Evolutionary conservation across 192 early-diverging fungal genomes (phyloP), one percentile per base, ranked within the genome.

Genomic region (Backusella luteola): DNA sequence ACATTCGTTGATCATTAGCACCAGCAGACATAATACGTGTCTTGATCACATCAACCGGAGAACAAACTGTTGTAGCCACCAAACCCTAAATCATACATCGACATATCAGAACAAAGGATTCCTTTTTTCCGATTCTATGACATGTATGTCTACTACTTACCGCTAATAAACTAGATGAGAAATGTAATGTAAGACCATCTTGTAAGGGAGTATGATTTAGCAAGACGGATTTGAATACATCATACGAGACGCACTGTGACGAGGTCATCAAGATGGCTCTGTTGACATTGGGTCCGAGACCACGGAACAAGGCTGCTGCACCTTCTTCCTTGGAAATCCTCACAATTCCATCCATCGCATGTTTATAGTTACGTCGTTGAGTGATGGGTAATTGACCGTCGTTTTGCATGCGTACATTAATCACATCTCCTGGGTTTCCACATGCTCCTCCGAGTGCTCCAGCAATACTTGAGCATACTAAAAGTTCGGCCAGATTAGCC

Each of bases 281-380:
- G 66, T 95, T 90, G 70, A 95, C 89, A 44, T 96, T 96, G 36
- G 97, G 95, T 1, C 94, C 93, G 4, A 96, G 82, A 69, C 97
- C 97, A 80, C 96, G 92, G 84, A 96, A 95, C 42, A 99, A 83
- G 3, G 94, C 93, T 3, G 38, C 39, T 1, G 87, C 78, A 12
- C 95, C 94, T 69, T 97, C 96, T n/a, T 90, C 84, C 14, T 87
- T 86, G 1, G 91, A 83, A 66, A 97, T 96, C 75, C 93, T 90
- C 77, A 84, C 80, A 3, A 91, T 70, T 7, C 90, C 94, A 83
- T 91, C 86, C 77, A 94, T 82, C 0, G 93, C 93, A 83, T 94
- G 86, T 75, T 88, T 88, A 80, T 94, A 94, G 81, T 94, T 91
- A 41, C 92, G 85, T 41, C 90, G 90, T 67, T 88, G 77, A 14